A percentile compares a stretch with the other conserved stretches of the same genome.
phyloP scores from a whole-genome alignment of 2,329 filamentous ascomycete species.

The Paecilomyces sp. region DNA sequence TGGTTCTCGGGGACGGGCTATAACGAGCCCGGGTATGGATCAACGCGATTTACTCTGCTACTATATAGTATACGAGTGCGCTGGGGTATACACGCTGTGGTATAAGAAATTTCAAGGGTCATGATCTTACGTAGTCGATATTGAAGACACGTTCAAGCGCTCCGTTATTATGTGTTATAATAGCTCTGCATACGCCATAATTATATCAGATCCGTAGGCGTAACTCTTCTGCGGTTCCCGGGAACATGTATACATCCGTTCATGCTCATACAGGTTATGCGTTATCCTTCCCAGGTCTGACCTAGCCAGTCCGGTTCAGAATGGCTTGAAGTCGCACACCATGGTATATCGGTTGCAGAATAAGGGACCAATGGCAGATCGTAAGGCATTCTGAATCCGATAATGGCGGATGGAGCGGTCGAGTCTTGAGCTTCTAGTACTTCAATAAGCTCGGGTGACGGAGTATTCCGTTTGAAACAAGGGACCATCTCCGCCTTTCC shows the following conservation, averaged over 20 bases:
- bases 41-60: background rate
- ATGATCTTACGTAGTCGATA: background rate
- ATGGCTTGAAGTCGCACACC: slow-evolving; percentile 62
- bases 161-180: background rate
- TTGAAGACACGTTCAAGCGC: background rate
- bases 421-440: slow-evolving; percentile 16
- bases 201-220: background rate
- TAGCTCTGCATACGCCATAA: background rate
- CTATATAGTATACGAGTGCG: background rate
- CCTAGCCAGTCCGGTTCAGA: slow-evolving; percentile 56
- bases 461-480: slow-evolving; percentile 55
- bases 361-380: slow-evolving; percentile 67
- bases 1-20: background rate
- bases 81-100: background rate
- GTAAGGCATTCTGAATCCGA: slow-evolving; percentile 78
- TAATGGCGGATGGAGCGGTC: slow-evolving; percentile 26
- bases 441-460: background rate
- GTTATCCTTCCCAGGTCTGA: slow-evolving; percentile 26
- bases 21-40: background rate
- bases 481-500: slow-evolving; percentile 54
- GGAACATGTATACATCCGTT: background rate
- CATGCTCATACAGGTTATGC: background rate
- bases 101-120: background rate
- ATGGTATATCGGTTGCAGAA: slow-evolving; percentile 57
- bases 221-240: background rate